Evolutionary conservation across 2,329 filamentous ascomycete species (phyloP).

Genomic region (Aplosporella prunicola): DNA sequence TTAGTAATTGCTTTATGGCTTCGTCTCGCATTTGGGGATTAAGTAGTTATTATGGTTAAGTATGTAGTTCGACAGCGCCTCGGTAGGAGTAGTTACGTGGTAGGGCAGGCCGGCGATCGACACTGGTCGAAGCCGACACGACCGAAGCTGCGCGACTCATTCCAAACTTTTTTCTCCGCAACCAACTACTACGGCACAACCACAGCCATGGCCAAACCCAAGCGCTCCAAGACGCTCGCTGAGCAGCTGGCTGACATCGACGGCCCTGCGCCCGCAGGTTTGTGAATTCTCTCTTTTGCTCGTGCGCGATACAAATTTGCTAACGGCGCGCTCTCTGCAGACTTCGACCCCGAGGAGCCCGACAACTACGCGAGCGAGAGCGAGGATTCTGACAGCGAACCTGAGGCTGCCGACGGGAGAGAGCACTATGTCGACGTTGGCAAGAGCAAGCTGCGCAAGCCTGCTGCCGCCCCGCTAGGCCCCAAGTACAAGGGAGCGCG

Average conservation of each 20-base stretch:
- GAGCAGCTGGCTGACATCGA: constrained; percentile 53
- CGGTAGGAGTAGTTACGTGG: no score
- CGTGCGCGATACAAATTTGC: background rate
- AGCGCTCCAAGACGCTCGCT: constrained; percentile 35
- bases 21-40: no score
- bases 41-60: no score
- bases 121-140: no score
- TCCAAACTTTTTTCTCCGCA: constrained; percentile 5
- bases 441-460: constrained; percentile 78
- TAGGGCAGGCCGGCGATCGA: no score
- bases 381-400: constrained; percentile 45
- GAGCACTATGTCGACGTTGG: constrained; percentile 81
- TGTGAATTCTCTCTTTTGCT: background rate
- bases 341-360: constrained; percentile 70
- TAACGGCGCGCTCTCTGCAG: constrained; percentile 33
- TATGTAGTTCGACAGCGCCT: no score
- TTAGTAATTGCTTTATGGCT: no score
- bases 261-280: constrained; percentile 37
- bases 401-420: constrained; percentile 46
- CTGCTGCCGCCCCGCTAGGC: constrained; percentile 59
- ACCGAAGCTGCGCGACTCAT: no score
- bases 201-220: constrained; percentile 36
- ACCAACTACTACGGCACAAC: background rate
- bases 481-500: constrained; percentile 70
- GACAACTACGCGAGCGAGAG: constrained; percentile 47